Evolutionary conservation across 2,329 filamentous ascomycete genomes (phyloP).

Genomic region (Talaromyces sp.): DNA sequence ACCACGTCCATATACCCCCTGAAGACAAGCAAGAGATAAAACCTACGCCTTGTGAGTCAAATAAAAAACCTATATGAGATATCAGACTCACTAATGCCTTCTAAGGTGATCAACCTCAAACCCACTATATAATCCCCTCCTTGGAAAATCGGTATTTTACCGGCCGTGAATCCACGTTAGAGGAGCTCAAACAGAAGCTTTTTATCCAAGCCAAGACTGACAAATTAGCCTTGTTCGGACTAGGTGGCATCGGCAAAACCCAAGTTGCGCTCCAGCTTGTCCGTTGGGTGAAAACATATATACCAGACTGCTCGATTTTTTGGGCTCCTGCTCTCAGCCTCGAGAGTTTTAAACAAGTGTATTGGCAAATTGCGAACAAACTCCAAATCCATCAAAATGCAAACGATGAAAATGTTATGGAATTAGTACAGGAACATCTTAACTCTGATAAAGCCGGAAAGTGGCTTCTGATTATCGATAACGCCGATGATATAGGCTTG

Average conservation of each 20-base stretch:
- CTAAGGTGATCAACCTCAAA: slow-evolving; percentile 1
- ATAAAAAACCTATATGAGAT: neutral
- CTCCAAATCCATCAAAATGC: neutral
- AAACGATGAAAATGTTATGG: slow-evolving; percentile 1
- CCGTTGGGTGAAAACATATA: slow-evolving; percentile 9
- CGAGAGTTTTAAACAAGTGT: slow-evolving; percentile 15
- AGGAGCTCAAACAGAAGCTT: slow-evolving; percentile 3
- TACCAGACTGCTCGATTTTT: slow-evolving; percentile 17
- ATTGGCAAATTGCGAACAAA: slow-evolving; percentile 3
- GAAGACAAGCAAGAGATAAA: neutral
- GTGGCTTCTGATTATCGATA: slow-evolving; percentile 7
- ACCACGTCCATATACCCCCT: neutral
- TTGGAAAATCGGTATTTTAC: slow-evolving; percentile 1
- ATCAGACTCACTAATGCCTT: neutral
- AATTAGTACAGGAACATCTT: neutral
- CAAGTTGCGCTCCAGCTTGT: slow-evolving; percentile 26
- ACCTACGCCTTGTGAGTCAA: slow-evolving; percentile 1
- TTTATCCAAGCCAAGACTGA: neutral
- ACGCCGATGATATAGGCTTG: slow-evolving; percentile 1
- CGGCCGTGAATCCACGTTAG: slow-evolving; percentile 1
- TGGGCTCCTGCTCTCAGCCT: slow-evolving; percentile 17
- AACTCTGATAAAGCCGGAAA: slow-evolving; percentile 6
- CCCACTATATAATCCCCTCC: slow-evolving; percentile 1
- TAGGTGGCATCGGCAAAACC: slow-evolving; percentile 31
- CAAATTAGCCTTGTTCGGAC: slow-evolving; percentile 15